Evolutionary conservation across 2,329 filamentous ascomycete genomes (phyloP).

Genomic region (Lachnellula occidentalis): DNA sequence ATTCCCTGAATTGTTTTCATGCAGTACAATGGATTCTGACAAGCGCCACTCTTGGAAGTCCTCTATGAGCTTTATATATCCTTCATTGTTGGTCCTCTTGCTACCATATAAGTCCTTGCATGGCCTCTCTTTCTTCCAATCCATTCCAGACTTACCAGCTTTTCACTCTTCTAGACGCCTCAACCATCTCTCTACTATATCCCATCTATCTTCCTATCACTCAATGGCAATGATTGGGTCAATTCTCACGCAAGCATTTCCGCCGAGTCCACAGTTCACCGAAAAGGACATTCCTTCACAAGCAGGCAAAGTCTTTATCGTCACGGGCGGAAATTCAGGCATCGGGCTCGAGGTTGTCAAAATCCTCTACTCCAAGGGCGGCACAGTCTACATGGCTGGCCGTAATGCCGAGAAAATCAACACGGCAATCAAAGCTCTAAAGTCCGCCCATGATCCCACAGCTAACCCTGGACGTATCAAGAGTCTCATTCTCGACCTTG

Average conservation of each 20-base stretch:
- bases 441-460: slow-evolving; percentile 26
- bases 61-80: too few species aligned
- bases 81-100: too few species aligned
- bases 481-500: slow-evolving; percentile 34
- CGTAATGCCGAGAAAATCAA: slow-evolving; percentile 34
- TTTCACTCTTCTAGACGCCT: too few species aligned
- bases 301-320: slow-evolving; percentile 34
- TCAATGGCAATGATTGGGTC: too few species aligned
- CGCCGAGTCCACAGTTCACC: slow-evolving; percentile 36
- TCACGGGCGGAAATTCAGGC: slow-evolving; percentile 35
- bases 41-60: too few species aligned
- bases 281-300: slow-evolving; percentile 35
- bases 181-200: too few species aligned
- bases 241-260: slow-evolving; percentile 24
- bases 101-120: too few species aligned
- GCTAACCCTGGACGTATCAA: slow-evolving; percentile 29
- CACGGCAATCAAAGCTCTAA: slow-evolving; percentile 30
- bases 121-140: too few species aligned
- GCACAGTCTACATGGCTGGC: slow-evolving; percentile 38
- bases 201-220: too few species aligned
- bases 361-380: slow-evolving; percentile 36
- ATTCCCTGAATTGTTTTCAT: too few species aligned
- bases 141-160: too few species aligned
- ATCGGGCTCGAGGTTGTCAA: slow-evolving; percentile 34
- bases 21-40: too few species aligned